Base-by-base conservation (phyloP, 495 filamentous ascomycete genomes). In the Hypoxylon lenormandii region DNA sequence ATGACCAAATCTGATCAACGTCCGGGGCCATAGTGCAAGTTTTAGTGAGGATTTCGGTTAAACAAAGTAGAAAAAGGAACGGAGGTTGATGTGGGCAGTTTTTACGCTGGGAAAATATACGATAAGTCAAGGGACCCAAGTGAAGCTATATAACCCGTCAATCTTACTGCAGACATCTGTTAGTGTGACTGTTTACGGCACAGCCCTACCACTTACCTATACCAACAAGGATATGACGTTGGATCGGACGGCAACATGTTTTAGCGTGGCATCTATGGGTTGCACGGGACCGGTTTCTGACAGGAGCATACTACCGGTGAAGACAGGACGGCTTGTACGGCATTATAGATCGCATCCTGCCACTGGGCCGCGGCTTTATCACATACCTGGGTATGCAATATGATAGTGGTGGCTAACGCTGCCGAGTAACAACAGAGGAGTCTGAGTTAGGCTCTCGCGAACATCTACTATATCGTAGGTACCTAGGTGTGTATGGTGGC, bases 1-100 rank as follows among this genome's bases (percentile, higher is more conserved):
- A 11, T 2, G 57, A 21, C 58, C 48, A 66, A 15, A 62, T 42
- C 22, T 46, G 63, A 15, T 59, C 46, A 22, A 67, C 60, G 38
- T 63, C 65, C 19, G 66, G 53, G 13, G 68, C 61, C 72, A 74
- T 74, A 3, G 2, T 66, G 33, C 13, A 36, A 15, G 15, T 3
- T 2, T 15, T 10, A 30, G 6, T 28, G 21, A 0, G 1, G 11
- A 38, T 7, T 16, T 4, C 26, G 16, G 33, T 0, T 21, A 13
- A 51, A 15, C 36, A 45, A 3, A 19, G 45, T 16, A 26, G 22
- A 47, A 16, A 5, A 28, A 37, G 22, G 19, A 13, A 15, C 13
- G 28, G n/a, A 21, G 16, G 19, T 1, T 42, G 10, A 8, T 33
- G 10, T 33, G 30, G 1, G 30, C 5, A 7, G 30, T 33, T 33